Evolutionary conservation across 176 grass and related monocot species (phyloP).

Genomic region (Eragrostis curvula): DNA sequence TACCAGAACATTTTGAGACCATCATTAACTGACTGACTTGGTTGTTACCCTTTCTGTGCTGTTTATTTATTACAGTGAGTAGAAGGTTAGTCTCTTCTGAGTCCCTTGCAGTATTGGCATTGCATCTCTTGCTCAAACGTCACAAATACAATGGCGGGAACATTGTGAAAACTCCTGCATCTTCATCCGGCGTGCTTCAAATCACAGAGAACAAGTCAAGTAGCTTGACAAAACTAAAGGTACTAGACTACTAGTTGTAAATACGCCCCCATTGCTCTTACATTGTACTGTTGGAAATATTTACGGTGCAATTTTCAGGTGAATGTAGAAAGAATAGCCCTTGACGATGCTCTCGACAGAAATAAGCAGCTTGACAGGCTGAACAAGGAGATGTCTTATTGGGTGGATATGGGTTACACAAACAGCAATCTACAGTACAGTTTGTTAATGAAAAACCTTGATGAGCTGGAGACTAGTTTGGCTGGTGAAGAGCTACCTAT

Average conservation of each 20-base stretch:
- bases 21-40: not conserved
- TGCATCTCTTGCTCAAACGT: conserved; percentile 47
- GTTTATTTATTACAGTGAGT: conserved; percentile 25
- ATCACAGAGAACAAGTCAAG: conserved; percentile 39
- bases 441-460: conserved; percentile 77
- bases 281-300: conserved; percentile 4
- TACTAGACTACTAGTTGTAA: not conserved
- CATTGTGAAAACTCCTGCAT: conserved; percentile 5
- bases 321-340: conserved; percentile 32
- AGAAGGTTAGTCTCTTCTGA: conserved; percentile 31
- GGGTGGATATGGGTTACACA: conserved; percentile 36
- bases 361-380: conserved; percentile 17
- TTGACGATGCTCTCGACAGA: conserved; percentile 26
- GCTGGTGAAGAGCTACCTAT: conserved; percentile 47
- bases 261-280: conserved; percentile 9
- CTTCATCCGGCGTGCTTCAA: conserved; percentile 39
- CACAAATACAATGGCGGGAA: not conserved
- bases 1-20: no score
- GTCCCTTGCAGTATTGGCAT: conserved; percentile 26
- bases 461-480: conserved; percentile 64
- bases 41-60: not conserved
- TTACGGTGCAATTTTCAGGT: conserved; percentile 38
- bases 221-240: conserved; percentile 34
- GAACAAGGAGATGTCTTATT: conserved; percentile 33
- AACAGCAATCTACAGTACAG: conserved; percentile 44